Evolutionary conservation across 768 basidiomycete species (phyloP).

Genomic region (Suillus decipiens): DNA sequence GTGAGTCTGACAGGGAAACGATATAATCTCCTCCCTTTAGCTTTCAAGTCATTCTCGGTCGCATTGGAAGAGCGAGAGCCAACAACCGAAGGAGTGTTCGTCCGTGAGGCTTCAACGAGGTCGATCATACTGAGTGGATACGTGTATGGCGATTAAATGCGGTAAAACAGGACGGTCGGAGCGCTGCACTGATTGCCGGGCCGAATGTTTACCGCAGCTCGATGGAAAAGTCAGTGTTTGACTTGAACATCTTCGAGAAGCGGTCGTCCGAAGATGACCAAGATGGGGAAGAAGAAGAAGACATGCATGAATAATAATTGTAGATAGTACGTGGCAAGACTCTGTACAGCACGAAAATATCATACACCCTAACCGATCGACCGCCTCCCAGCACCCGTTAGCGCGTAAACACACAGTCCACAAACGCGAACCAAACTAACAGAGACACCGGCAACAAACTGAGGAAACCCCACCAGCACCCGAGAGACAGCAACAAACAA

Average conservation of each 20-base stretch:
- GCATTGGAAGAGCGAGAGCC: too few species aligned
- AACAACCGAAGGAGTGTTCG: too few species aligned
- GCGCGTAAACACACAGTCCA: too few species aligned
- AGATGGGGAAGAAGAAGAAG: neutral
- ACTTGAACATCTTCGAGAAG: neutral
- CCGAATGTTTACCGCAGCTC: slow-evolving; percentile 1
- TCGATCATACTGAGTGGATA: slow-evolving; percentile 5
- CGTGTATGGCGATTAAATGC: slow-evolving; percentile 1
- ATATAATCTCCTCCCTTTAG: too few species aligned
- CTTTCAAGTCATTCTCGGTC: too few species aligned
- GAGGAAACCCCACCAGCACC: too few species aligned
- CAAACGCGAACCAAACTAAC: too few species aligned
- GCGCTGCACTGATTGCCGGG: neutral
- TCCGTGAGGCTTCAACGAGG: neutral
- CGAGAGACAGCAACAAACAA: too few species aligned
- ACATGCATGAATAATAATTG: neutral
- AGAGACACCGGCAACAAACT: too few species aligned
- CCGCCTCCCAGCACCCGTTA: too few species aligned
- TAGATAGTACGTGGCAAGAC: neutral
- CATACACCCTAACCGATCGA: neutral
- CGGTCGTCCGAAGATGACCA: neutral
- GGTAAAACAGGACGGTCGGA: neutral
- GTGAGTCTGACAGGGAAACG: too few species aligned
- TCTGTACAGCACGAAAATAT: neutral
- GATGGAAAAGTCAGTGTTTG: neutral